Evolutionary conservation across 768 basidiomycete genomes (phyloP), one percentile per base, ranked within the genome.

Genomic region (Pisolithus marmoratus): DNA sequence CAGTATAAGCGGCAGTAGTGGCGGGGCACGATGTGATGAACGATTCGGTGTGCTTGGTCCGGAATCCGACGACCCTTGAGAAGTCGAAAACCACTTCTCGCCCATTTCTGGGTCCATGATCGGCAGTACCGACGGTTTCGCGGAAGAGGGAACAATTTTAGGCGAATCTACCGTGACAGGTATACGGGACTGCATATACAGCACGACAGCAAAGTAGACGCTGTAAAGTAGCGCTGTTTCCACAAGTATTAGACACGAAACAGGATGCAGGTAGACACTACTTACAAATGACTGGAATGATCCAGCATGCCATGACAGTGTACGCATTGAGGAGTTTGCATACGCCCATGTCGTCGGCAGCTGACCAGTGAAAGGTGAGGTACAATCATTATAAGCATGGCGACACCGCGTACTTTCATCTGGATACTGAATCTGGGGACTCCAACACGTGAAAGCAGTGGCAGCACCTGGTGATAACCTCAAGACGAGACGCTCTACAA

Each of bases 251-350:
- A 60, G 19, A 20, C n/a, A 5, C 12, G 4, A 43, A 48, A 44
- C 11, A 46, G 11, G 11, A 54, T 40, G 52, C 41, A 58, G 9
- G 36, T 54, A 51, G 19, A 26, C 11, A 15, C n/a, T 5, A 67
- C 81, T 55, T 53, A 84, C 83, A 63, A 40, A 83, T 60, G 3
- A 63, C 63, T 22, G 83, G 83, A 46, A 73, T 64, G 38, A 81
- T 58, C 83, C 83, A 84, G 57, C 73, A 78, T 38, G 71, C 72
- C 1, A 80, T 57, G 46, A 80, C 52, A 34, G 81, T 74, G 55
- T 73, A 82, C 4, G 75, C 58, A 50, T 74, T 72, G 36, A 82
- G 64, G 8, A 79, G 63, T 49, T 67, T 68, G 58, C 82, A 84
- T n/a, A 74, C 62, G 11, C 69, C 72, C 48, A 67, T 63, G 41